These are phyloP conservation scores for Cymodocea nodosa DNA, from an alignment of 116 monocot species.

Conservation along the genomic window DNA sequence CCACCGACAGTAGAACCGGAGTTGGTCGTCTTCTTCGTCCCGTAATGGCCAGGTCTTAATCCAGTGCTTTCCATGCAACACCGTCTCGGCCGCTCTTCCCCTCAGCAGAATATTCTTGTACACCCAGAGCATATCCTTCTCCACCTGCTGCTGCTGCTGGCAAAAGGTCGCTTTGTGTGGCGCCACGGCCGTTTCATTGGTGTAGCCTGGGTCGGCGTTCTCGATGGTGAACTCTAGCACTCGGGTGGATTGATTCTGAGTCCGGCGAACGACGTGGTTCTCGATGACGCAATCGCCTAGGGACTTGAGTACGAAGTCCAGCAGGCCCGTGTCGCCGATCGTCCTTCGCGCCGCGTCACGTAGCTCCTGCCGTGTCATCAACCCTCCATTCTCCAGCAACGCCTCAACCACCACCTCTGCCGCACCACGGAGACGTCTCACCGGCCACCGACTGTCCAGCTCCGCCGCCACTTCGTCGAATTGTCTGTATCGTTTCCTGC, in stretches of 20 bases:
- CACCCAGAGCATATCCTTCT: slow-evolving; percentile 29
- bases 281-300: slow-evolving; percentile 54
- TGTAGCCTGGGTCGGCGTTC: not conserved
- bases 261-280: slow-evolving; percentile 39
- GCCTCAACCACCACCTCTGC: slow-evolving; percentile 66
- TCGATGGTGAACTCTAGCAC: slow-evolving; percentile 81
- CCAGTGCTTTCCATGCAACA: slow-evolving; percentile 74
- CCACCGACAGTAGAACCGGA: slow-evolving; percentile 55
- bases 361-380: slow-evolving; percentile 81
- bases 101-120: slow-evolving; percentile 25
- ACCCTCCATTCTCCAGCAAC: slow-evolving; percentile 24
- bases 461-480: slow-evolving; percentile 41
- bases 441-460: slow-evolving; percentile 68
- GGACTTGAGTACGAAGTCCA: slow-evolving; percentile 91
- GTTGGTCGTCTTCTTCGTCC: slow-evolving; percentile 68
- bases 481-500: slow-evolving; percentile 31
- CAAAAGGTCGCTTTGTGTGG: not conserved
- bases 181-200: not conserved
- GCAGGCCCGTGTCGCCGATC: slow-evolving; percentile 89
- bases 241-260: slow-evolving; percentile 39
- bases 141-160: slow-evolving; percentile 10
- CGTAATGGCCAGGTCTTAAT: slow-evolving; percentile 48
- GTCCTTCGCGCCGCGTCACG: slow-evolving; percentile 54
- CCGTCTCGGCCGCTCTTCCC: slow-evolving; percentile 19
- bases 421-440: slow-evolving; percentile 34